Percentiles rank a stretch among this genome's conserved stretches.
Evolutionary conservation across 768 basidiomycete genomes (phyloP).

Genomic region (Boletus rubroflammeus): DNA sequence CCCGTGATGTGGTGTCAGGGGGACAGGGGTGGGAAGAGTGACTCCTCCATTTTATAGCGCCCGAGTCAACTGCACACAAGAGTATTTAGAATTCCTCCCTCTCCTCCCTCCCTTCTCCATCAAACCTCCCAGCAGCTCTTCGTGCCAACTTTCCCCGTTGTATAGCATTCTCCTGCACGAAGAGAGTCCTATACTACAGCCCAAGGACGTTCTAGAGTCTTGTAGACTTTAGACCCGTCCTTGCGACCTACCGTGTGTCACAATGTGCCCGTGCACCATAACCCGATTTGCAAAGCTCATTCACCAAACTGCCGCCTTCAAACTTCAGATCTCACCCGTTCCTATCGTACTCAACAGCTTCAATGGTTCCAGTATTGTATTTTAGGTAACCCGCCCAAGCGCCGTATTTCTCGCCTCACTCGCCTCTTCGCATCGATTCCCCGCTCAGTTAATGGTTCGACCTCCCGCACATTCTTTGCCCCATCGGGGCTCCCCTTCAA

Average conservation of each 20-base stretch:
- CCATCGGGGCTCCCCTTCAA: slow-evolving; percentile 64
- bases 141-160: neutral
- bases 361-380: slow-evolving; percentile 35
- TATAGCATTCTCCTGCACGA: slow-evolving; percentile 23
- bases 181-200: slow-evolving; percentile 23
- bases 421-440: neutral
- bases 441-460: slow-evolving; percentile 29
- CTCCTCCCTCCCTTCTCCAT: neutral
- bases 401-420: slow-evolving; percentile 7
- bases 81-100: slow-evolving; percentile 24
- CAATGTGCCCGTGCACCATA: slow-evolving; percentile 39
- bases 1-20: slow-evolving; percentile 25
- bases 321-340: slow-evolving; percentile 12
- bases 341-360: slow-evolving; percentile 18
- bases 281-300: slow-evolving; percentile 25
- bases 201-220: slow-evolving; percentile 43
- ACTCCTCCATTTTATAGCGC: slow-evolving; percentile 34
- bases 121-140: slow-evolving; percentile 2
- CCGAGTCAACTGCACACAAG: slow-evolving; percentile 20
- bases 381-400: slow-evolving; percentile 34
- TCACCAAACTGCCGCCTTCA: slow-evolving; percentile 14
- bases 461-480: slow-evolving; percentile 50
- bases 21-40: slow-evolving; percentile 26
- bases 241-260: slow-evolving; percentile 22
- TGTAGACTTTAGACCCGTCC: slow-evolving; percentile 35